A percentile compares a stretch with the other conserved stretches of the same genome.
Evolutionary conservation across 106 monocot species (phyloP).

Genomic region (Acorus calamus): DNA sequence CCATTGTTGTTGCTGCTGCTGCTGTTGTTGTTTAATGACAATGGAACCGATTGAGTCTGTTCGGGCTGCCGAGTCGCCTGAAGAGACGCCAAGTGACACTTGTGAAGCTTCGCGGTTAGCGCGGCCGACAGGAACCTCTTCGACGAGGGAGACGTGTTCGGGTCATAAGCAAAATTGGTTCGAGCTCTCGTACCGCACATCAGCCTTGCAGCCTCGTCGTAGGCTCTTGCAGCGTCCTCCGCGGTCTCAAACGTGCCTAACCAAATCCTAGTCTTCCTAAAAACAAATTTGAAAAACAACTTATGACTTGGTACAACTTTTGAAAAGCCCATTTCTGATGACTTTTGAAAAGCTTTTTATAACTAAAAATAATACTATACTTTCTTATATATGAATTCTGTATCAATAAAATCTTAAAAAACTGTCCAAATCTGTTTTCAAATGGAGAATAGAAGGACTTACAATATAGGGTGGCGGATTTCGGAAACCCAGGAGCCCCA

Average conservation of each 20-base stretch:
- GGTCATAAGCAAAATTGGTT: slow-evolving; percentile 53
- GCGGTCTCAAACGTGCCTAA: slow-evolving; percentile 86
- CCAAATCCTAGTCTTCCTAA: slow-evolving; percentile 82
- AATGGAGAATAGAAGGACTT: too few species aligned
- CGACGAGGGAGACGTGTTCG: slow-evolving; percentile 3
- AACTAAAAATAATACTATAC: too few species aligned
- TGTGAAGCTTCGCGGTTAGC: slow-evolving; percentile 60
- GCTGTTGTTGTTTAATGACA: too few species aligned
- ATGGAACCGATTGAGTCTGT: too few species aligned
- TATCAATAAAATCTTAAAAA: too few species aligned
- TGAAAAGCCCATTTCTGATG: too few species aligned
- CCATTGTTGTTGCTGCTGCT: too few species aligned
- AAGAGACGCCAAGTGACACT: slow-evolving; percentile 32
- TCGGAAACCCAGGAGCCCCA: slow-evolving; percentile 96
- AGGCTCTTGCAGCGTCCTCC: slow-evolving; percentile 76
- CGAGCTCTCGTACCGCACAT: slow-evolving; percentile 54
- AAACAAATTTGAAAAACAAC: too few species aligned
- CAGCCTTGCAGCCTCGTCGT: slow-evolving; percentile 73
- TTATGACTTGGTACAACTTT: too few species aligned
- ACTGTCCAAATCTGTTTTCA: too few species aligned
- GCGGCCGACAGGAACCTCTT: slow-evolving; percentile 37
- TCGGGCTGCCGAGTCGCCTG: slow-evolving; percentile 8
- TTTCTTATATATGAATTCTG: too few species aligned
- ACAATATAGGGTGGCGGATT: slow-evolving; percentile 72
- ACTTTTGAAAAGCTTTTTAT: too few species aligned